phyloP scores from a whole-genome alignment of 2,329 filamentous ascomycete genomes.

The Claviceps digitariae region DNA sequence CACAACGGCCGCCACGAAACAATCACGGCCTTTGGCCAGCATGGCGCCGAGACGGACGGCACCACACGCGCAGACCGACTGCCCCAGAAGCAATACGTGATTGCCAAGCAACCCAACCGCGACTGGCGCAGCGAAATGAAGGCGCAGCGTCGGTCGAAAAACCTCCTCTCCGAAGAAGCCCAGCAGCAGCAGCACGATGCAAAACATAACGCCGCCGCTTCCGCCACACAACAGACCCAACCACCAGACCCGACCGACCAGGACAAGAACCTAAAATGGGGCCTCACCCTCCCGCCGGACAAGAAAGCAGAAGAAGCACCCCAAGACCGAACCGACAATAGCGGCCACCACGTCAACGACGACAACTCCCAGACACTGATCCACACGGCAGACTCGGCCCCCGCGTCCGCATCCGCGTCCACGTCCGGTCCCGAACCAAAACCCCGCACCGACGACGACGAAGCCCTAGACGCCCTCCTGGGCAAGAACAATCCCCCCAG shows the following conservation, averaged over 20 bases:
- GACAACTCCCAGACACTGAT: too few relatives aligned
- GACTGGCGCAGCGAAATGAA: conserved; percentile 47
- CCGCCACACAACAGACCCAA: conserved; percentile 2
- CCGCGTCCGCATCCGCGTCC: too few relatives aligned
- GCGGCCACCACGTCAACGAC: too few relatives aligned
- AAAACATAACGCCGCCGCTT: conserved; percentile 2
- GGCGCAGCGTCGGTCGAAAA: conserved; percentile 35
- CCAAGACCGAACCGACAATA: background rate
- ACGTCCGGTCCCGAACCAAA: background rate
- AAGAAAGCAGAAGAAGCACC: conserved; percentile 10
- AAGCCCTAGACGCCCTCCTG: conserved; percentile 55
- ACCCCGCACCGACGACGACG: conserved; percentile 24
- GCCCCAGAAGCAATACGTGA: conserved; percentile 35
- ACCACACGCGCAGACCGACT: conserved; percentile 15
- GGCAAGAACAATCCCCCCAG: conserved; percentile 29
- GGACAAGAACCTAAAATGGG: conserved; percentile 28
- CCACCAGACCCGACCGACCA: background rate
- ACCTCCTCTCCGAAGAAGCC: conserved; percentile 44
- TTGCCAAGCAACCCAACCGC: conserved; percentile 42
- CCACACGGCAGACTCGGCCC: too few relatives aligned
- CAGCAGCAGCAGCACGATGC: conserved; percentile 26
- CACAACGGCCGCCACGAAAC: conserved; percentile 25
- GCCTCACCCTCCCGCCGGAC: conserved; percentile 32
- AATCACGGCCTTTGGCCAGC: conserved; percentile 37
- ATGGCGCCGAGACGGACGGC: conserved; percentile 27